These are phyloP conservation scores for Hymenoscyphus occultus DNA, from an alignment of 2,329 filamentous ascomycete genomes.

Conservation along the genomic window DNA sequence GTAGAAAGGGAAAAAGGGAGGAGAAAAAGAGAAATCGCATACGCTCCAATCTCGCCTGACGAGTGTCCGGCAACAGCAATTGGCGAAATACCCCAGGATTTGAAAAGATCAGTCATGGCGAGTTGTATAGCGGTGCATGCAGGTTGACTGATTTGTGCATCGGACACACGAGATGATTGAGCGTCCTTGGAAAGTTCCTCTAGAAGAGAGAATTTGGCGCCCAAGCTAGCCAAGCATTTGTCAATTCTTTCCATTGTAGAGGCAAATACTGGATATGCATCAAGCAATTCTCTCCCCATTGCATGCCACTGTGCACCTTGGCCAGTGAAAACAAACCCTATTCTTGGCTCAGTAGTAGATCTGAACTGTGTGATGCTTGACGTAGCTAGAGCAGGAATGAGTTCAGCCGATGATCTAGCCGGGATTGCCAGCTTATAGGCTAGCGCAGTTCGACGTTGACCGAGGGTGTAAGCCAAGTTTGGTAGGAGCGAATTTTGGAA, in stretches of 20 bases:
- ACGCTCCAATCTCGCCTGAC: slow-evolving; percentile 47
- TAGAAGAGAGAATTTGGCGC: slow-evolving; percentile 31
- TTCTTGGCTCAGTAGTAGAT: slow-evolving; percentile 20
- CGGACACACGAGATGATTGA: slow-evolving; percentile 36
- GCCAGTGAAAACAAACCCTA: slow-evolving; percentile 29
- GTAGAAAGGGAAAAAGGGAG: too few species aligned
- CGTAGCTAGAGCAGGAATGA: slow-evolving; percentile 42
- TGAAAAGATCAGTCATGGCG: slow-evolving; percentile 43
- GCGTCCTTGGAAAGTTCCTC: slow-evolving; percentile 40
- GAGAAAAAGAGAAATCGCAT: too few species aligned
- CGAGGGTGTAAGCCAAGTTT: slow-evolving; percentile 32
- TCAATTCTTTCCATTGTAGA: slow-evolving; percentile 37
- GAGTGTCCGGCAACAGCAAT: slow-evolving; percentile 45
- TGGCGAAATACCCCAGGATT: slow-evolving; percentile 44
- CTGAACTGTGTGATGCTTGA: slow-evolving; percentile 25
- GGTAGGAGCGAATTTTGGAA: slow-evolving; percentile 26
- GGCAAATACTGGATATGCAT: slow-evolving; percentile 38
- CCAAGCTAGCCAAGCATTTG: slow-evolving; percentile 38
- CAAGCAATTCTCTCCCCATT: slow-evolving; percentile 33
- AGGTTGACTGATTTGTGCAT: slow-evolving; percentile 46
- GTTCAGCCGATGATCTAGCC: slow-evolving; percentile 21
- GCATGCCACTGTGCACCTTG: slow-evolving; percentile 32
- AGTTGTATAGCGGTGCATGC: slow-evolving; percentile 49
- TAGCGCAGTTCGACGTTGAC: slow-evolving; percentile 29
- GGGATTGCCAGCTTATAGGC: slow-evolving; percentile 28